Base-by-base conservation (phyloP, 1,139 yeast species). In the Diutina mesorugosa region DNA sequence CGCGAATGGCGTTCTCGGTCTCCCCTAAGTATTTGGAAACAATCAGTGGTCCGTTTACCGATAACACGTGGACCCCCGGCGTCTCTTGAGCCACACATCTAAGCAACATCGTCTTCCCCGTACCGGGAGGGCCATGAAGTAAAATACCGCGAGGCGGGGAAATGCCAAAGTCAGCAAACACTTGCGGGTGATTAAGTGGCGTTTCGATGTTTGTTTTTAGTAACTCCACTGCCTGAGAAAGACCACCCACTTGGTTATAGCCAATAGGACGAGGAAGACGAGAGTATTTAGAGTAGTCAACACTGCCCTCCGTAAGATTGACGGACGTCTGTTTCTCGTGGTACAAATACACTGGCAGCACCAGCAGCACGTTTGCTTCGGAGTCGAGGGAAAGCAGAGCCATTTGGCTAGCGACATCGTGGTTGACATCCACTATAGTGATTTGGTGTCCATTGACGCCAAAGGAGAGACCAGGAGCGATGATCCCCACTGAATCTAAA, bases 111-210 rank as follows among this genome's bases (percentile, higher is more conserved):
- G 98, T 89, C 67, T 93, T 93, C 57, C 99, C 99, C 0, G 98
- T 91, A 1, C 99, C 99, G 1, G 98, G 95, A 1, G 98, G 96
- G 0, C 99, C 99, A 70, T 91, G 95, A 5, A 93, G 72, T 45
- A 93, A 71, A 16, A 95, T 78, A 4, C 99, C 99, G 58, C 97
- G 76, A 2, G 98, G 97, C 10, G 97, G 95, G 9, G 85, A 77
- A 53, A 91, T 87, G n/a, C 93, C 91, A 72, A 91, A 95, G 57
- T 88, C 84, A 8, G 85, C 76, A 64, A 90, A 93, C 46, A 90
- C 71, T 4, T 80, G 77, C 0, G 97, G 96, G 57, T 83, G 83
- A 60, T 85, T 83, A 47, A 93, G 74, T 0, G 99, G 97, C 3
- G 91, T 75, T 59, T 88, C 88, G 18, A 91, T 82, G 0, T 91